Base-by-base conservation (phyloP, 2,329 filamentous ascomycete genomes). In the Lecanicillium sp. region DNA sequence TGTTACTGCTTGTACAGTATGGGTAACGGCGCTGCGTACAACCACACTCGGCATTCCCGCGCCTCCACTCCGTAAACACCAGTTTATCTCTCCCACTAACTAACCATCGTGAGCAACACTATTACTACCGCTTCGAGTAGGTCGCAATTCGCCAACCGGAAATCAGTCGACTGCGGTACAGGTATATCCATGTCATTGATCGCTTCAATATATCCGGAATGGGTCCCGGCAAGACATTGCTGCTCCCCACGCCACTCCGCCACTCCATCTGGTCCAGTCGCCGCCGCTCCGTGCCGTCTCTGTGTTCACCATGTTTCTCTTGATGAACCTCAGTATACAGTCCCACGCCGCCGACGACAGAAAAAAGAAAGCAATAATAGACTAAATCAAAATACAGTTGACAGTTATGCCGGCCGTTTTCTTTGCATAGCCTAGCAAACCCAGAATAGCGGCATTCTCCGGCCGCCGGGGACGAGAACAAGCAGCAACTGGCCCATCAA, bases 361-460 rank as follows among this genome's bases (percentile, higher is more conserved):
- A n/a, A n/a, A n/a, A n/a, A n/a, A 29, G 6, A 33, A 17, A 19
- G 12, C 33, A 20, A 20, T 30, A 14, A 15, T 3, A 26, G 3
- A 23, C 29, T 19, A 12, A 46, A 12, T 24, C 23, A 11, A 3
- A 12, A 37, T 21, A 39, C 30, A 10, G 17, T 38, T 20, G 14
- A 37, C 19, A 14, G 26, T 21, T 15, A 24, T 14, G 33, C 8
- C 9, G 12, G 12, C 27, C 23, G 38, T 21, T 21, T 11, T 36
- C 14, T 17, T n/a, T 15, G 24, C 24, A 14, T 14, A 30, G 33
- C 24, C 6, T 21, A 15, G n/a, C 9, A 11, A 21, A 17, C 17
- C 11, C 32, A 29, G n/a, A n/a, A 20, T 23, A 14, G n/a, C 44
- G 44, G 44, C 40, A 5, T 35, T 47, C 36, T 40, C 44, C 44